Evolutionary conservation across 805 yeast species (phyloP), one percentile per base, ranked within the genome.

Genomic region (Blastobotrys parvus): DNA sequence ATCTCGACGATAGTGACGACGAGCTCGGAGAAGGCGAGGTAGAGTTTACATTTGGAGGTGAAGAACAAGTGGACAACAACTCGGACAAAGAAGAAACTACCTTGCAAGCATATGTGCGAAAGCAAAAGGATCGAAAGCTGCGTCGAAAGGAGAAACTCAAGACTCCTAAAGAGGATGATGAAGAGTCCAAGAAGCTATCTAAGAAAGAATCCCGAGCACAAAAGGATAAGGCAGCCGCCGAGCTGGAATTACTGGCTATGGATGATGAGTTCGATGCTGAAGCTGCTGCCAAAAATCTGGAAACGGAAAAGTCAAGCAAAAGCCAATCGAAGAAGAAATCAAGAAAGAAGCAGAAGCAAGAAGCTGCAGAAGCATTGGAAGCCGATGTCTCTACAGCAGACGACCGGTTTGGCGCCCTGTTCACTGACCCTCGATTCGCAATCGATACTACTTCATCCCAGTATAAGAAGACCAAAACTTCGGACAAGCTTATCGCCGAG

Each of bases 391-490:
- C 86, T 55, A 75, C 85, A 56, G 68, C 70, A 34, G 98, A 92
- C 69, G 79, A 82, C 13, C 80, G 98, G 66, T 92, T 92, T 69
- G 72, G 72, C 38, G 94, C 82, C 51, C 70, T 88, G 50, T 86
- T 81, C 57, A 87, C 87, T 55, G 80, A 78, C 48, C 95, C 85
- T 49, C 92, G 82, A 48, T 92, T 78, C 64, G 96, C 96, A 10
- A 88, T 94, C 59, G 98, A 94, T 63, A 94, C 97, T 18, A 80
- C 94, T 17, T 78, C 73, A 57, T 83, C 94, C n/a, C 95, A 86
- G 60, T 90, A 76, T 70, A 88, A 84, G 67, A 78, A 81, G 63
- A 89, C 97, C 1, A 68, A 77, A 15, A 87, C 92, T 20, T 89
- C 90, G 95, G 80, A 81, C 58, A 72, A 80, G 61, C 75, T 92